Evolutionary conservation across 176 grass and related monocot species (phyloP).

Genomic region (Triticum dicoccoides): DNA sequence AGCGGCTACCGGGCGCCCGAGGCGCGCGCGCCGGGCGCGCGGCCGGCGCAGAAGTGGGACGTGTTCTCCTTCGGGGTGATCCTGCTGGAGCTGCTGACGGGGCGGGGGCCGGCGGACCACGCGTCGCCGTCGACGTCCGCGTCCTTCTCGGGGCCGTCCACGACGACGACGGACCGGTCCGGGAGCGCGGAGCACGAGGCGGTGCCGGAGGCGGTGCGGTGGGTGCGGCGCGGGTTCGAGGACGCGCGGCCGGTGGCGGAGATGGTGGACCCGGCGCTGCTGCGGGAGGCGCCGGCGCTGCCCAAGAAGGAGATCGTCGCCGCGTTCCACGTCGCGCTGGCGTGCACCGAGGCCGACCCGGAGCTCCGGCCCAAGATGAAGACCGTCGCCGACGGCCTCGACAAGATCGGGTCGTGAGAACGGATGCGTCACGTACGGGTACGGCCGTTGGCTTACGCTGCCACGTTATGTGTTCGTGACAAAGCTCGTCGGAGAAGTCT

Average conservation of each 20-base stretch:
- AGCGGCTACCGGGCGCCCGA: conserved; percentile 72
- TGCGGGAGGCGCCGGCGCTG: conserved; percentile 32
- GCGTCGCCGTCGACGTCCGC: conserved; percentile 50
- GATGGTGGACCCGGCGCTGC: conserved; percentile 57
- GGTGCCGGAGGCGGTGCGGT: conserved; percentile 66
- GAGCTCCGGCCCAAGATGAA: conserved; percentile 85
- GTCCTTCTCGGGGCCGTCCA: conserved; percentile 30
- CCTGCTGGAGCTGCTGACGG: conserved; percentile 71
- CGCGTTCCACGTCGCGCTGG: conserved; percentile 73
- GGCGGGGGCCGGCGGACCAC: conserved; percentile 44
- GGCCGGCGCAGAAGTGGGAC: conserved; percentile 68
- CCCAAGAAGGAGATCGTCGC: conserved; percentile 82
- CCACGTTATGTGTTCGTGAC: neutral
- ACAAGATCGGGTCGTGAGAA: conserved; percentile 45
- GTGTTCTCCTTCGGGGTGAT: conserved; percentile 80
- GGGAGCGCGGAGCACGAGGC: conserved; percentile 39
- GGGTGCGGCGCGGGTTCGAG: conserved; percentile 71
- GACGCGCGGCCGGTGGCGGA: conserved; percentile 46
- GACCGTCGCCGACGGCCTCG: conserved; percentile 65
- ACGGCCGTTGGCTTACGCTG: neutral
- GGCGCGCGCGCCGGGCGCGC: conserved; percentile 2
- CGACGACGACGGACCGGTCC: conserved; percentile 31
- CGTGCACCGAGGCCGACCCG: conserved; percentile 52
- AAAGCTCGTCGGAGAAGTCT: neutral
- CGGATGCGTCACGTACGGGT: neutral